Conservation (phyloP, 306 rosid genomes). For the Vigna radiata region DNA sequence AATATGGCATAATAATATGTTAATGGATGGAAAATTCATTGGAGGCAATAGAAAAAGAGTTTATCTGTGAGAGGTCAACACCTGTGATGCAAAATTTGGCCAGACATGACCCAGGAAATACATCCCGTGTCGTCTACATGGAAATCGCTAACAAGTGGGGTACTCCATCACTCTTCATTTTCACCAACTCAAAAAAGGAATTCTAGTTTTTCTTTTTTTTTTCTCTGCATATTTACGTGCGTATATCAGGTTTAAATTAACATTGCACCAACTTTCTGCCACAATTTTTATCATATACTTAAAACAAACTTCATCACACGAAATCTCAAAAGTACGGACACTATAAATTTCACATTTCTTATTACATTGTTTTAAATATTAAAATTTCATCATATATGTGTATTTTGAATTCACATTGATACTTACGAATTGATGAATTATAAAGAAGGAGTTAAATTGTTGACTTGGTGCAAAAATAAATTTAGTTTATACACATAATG, state of each 20-base stretch:
- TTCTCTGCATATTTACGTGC: not conserved
- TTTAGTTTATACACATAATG: not conserved
- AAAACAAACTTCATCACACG: slow-evolving; percentile 33
- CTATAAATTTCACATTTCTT: not conserved
- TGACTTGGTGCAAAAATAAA: not conserved
- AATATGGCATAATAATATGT: slow-evolving; percentile 13
- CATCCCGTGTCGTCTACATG: slow-evolving; percentile 33
- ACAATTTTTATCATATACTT: slow-evolving; percentile 14
- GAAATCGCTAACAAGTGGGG: slow-evolving; percentile 33
- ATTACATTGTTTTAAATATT: not conserved
- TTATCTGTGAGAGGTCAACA: slow-evolving; percentile 58
- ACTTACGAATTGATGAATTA: not conserved
- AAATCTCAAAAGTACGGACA: slow-evolving; percentile 2
- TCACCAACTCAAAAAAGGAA: not conserved
- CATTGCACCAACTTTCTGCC: slow-evolving; percentile 32
- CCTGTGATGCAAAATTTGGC: slow-evolving; percentile 46
- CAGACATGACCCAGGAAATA: slow-evolving; percentile 40
- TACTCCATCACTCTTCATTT: slow-evolving; percentile 20
- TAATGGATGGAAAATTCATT: slow-evolving; percentile 26
- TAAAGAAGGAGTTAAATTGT: not conserved
- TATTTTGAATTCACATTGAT: not conserved
- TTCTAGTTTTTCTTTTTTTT: slow-evolving; percentile 9
- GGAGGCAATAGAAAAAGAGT: slow-evolving; percentile 11
- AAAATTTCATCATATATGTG: no score
- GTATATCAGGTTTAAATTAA: slow-evolving; percentile 28